Percentiles rank a stretch among this genome's conserved stretches.
These are phyloP conservation scores for Mucor mucedo DNA, from an alignment of 371 early-diverging fungal species.

Conservation along the genomic window DNA sequence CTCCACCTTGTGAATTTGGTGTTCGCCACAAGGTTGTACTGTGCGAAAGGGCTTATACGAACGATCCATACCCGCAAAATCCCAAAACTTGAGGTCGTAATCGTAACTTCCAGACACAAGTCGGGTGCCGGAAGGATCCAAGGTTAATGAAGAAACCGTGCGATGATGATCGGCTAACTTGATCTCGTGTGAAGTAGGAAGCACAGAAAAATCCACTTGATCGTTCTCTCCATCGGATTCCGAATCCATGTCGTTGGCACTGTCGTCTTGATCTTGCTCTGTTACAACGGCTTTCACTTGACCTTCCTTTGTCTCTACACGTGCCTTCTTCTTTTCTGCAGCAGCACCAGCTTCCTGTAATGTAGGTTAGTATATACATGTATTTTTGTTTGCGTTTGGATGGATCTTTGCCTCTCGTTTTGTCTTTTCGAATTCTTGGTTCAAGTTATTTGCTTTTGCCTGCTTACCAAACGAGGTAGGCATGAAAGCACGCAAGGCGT, in stretches of 20 bases:
- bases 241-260: constrained; percentile 3
- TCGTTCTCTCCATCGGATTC: constrained; percentile 36
- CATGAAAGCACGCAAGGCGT: constrained; percentile 56
- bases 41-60: constrained; percentile 78
- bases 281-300: background rate
- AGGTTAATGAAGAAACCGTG: constrained; percentile 79
- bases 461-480: constrained; percentile 69
- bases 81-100: constrained; percentile 87
- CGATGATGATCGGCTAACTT: constrained; percentile 70
- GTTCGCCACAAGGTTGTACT: constrained; percentile 81
- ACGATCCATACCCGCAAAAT: constrained; percentile 89
- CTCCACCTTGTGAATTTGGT: constrained; percentile 86
- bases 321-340: constrained; percentile 5
- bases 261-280: constrained; percentile 2
- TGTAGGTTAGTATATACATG: background rate
- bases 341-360: background rate
- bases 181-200: constrained; percentile 75
- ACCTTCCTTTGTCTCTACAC: background rate
- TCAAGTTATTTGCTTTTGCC: constrained; percentile 37
- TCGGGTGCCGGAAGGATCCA: constrained; percentile 86
- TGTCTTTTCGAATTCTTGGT: constrained; percentile 49
- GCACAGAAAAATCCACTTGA: constrained; percentile 22
- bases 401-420: constrained; percentile 40
- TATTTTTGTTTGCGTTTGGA: background rate
- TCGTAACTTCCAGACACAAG: constrained; percentile 85